phyloP scores from a whole-genome alignment of 257 asterid genomes.

The Nicotiana obtusifolia region DNA sequence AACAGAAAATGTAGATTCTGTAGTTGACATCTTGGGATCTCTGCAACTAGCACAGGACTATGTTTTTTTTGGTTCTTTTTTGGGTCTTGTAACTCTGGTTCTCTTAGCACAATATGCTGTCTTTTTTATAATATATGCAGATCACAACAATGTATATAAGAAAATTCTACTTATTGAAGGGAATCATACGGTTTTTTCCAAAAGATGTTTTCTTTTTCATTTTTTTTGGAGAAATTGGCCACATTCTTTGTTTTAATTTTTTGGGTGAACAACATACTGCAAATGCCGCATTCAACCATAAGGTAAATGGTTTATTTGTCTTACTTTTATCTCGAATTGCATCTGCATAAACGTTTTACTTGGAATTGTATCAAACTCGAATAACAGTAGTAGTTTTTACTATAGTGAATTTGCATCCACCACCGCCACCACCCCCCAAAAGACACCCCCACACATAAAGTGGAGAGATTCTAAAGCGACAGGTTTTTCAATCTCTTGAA shows the following conservation, averaged over 20 bases:
- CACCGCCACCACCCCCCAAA: not conserved
- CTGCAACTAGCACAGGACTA: too few relatives aligned
- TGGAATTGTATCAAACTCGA: not conserved
- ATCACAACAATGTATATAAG: not conserved
- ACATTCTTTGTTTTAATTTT: too few relatives aligned
- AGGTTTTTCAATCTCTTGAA: not conserved
- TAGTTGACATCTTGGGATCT: not conserved
- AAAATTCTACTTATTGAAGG: not conserved
- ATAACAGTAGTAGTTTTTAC: not conserved
- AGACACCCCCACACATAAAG: not conserved
- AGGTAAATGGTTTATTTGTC: not conserved
- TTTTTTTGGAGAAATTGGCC: not conserved
- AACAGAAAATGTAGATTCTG: not conserved
- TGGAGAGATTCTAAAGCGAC: not conserved
- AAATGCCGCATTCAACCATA: not conserved
- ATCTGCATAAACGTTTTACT: not conserved
- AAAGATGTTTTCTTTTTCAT: not conserved
- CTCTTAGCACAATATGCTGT: not conserved
- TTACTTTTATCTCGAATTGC: not conserved
- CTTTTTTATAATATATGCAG: not conserved
- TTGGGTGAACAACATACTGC: not conserved
- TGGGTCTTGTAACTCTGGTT: not conserved
- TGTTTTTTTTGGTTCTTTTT: not conserved
- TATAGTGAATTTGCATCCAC: not conserved
- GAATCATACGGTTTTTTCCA: not conserved